Evolutionary conservation across 2,329 filamentous ascomycete species (phyloP), one percentile per base, ranked within the genome.

Genomic region (Pseudocercospora crystallina): DNA sequence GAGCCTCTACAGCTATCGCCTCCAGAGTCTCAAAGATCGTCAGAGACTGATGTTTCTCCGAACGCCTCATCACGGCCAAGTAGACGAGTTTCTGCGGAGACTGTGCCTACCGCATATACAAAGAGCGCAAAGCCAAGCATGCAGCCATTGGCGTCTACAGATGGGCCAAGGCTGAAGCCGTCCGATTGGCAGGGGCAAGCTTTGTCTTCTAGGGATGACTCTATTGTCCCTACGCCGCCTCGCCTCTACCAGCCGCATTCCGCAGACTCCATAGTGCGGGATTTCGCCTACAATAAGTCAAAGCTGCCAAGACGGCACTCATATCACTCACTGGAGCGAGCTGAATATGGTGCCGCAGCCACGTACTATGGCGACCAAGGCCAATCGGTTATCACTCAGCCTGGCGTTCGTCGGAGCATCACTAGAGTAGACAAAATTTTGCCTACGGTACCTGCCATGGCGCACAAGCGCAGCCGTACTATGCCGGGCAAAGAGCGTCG

Each of bases 361-460:
- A 79, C 82, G 37, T 85, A 81, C 65, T 85, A 84, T 62, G 76
- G 76, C 43, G 82, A 85, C 61, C 76, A 80, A 56, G 82, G 81
- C 8, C 70, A 84, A 62, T 83, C 80, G 15, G 81, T 85, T 5
- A 63, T 69, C 9, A 64, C 71, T 2, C 82, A 85, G 64, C 82
- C 82, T 5, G 82, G 82, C 12, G 71, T 83, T 5, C 73, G 82
- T 36, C 78, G 26, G 8, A 65, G 63, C 34, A 48, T 62, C 11
- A 47, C 43, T 13, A 33, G 9, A 10, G 10, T n/a, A 8, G n/a
- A 13, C 8, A 20, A 40, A 10, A 8, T 26, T n/a, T 14, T 47
- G 37, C 36, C 36, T 20, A 14, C 12, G 11, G 13, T 47, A 17
- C 45, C 49, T n/a, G 29, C 46, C 13, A n/a, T 29, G 5, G 39